Conservation (phyloP, 345 rosid species). For the Linum trigynum region DNA sequence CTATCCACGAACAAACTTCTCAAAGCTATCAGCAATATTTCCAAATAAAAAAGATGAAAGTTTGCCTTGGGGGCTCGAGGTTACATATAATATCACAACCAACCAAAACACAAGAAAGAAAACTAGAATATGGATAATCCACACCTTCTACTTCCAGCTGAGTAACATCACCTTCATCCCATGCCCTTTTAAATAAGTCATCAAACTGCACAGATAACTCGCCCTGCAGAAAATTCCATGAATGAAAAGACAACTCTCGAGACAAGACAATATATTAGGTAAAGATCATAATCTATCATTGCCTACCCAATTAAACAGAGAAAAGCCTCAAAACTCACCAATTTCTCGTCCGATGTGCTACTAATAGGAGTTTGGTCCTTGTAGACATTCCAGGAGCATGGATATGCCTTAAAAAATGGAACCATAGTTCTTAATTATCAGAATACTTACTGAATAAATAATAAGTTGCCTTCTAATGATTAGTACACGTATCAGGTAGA, state of each 20-base stretch:
- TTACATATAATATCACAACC: no score
- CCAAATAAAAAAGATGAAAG: not conserved
- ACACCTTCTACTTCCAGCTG: constrained; percentile 53
- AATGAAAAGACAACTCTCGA: not conserved
- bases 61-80: not conserved
- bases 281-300: not conserved
- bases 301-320: not conserved
- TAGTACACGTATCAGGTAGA: constrained; percentile 5
- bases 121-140: constrained; percentile 11
- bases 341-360: constrained; percentile 36
- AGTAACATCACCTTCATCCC: constrained; percentile 65
- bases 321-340: constrained; percentile 43
- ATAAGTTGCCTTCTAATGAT: constrained; percentile 5
- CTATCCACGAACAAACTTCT: not conserved
- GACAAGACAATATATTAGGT: constrained; percentile 3
- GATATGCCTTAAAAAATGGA: constrained; percentile 44
- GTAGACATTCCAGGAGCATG: constrained; percentile 60
- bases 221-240: constrained; percentile 39
- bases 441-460: not conserved
- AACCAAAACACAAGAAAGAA: not conserved
- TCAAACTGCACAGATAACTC: constrained; percentile 81
- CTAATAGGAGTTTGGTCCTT: constrained; percentile 41
- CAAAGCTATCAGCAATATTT: not conserved
- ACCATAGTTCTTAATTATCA: not conserved
- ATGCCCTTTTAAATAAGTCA: constrained; percentile 76